Evolutionary conservation across 202 grass and related monocot genomes (phyloP).

Genomic region (Tripidium arundinaceum): DNA sequence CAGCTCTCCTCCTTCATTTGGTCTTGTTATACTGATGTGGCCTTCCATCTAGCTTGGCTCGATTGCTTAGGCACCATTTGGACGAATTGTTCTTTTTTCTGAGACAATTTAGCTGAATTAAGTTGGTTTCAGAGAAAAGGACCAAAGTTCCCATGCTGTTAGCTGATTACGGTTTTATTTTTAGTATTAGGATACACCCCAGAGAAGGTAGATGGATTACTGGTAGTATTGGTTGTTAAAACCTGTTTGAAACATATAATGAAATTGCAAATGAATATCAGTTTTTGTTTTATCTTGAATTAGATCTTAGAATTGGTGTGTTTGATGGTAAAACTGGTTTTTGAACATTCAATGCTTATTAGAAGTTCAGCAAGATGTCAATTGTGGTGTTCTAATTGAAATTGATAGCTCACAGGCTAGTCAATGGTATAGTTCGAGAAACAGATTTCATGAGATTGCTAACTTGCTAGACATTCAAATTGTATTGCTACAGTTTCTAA

Average conservation of each 20-base stretch:
- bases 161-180: not conserved
- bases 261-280: not conserved
- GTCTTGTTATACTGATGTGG: not conserved
- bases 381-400: no score
- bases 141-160: not conserved
- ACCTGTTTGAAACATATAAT: not conserved
- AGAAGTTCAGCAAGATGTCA: not conserved
- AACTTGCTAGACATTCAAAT: not conserved
- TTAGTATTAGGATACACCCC: not conserved
- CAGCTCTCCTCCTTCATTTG: not conserved
- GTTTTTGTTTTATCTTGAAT: not conserved
- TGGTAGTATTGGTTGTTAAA: not conserved
- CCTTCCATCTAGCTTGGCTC: not conserved
- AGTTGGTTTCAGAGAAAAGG: not conserved
- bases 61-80: not conserved
- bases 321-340: not conserved
- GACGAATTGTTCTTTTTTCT: not conserved
- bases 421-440: not conserved
- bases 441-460: not conserved
- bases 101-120: slow-evolving; percentile 1
- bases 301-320: not conserved
- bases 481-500: not conserved
- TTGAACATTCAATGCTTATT: not conserved
- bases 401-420: not conserved
- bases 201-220: not conserved